phyloP scores from a whole-genome alignment of 257 asterid species.

The Ilex asprella region DNA sequence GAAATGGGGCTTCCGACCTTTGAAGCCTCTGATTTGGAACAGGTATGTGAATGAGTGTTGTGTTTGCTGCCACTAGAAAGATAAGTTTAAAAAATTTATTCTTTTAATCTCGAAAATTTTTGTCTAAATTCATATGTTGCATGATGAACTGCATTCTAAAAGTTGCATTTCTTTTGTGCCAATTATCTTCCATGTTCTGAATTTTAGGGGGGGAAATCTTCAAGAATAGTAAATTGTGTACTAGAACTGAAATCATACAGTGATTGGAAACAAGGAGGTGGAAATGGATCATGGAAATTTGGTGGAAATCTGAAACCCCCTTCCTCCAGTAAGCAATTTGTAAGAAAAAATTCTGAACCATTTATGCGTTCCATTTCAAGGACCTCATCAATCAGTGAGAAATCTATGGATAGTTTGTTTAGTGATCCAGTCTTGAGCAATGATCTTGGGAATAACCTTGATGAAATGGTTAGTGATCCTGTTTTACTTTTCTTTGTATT shows the following conservation, averaged over 20 bases:
- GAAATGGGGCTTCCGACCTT: constrained; percentile 82
- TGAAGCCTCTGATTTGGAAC: constrained; percentile 84
- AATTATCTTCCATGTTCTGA: constrained; percentile 6
- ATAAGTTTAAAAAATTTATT: neutral
- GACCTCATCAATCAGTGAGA: constrained; percentile 40
- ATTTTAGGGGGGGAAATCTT: constrained; percentile 72
- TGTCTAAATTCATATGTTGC: no score
- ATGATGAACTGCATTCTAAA: neutral
- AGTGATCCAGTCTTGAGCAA: constrained; percentile 23
- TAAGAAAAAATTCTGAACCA: constrained; percentile 45
- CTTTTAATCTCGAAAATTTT: neutral
- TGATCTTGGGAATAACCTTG: constrained; percentile 29
- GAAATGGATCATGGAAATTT: constrained; percentile 52
- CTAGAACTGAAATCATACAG: constrained; percentile 71
- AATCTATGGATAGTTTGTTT: constrained; percentile 32
- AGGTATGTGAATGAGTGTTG: constrained; percentile 31
- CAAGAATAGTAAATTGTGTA: constrained; percentile 69
- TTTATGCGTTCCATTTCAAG: constrained; percentile 51
- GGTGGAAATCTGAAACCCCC: constrained; percentile 51
- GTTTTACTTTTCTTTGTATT: neutral
- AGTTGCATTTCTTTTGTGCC: neutral
- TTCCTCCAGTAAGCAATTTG: constrained; percentile 45
- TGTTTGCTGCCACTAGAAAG: neutral
- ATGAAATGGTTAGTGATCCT: constrained; percentile 41
- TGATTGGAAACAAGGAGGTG: constrained; percentile 80